Evolutionary conservation across 345 rosid species (phyloP).

Genomic region (Aethionema arabicum): DNA sequence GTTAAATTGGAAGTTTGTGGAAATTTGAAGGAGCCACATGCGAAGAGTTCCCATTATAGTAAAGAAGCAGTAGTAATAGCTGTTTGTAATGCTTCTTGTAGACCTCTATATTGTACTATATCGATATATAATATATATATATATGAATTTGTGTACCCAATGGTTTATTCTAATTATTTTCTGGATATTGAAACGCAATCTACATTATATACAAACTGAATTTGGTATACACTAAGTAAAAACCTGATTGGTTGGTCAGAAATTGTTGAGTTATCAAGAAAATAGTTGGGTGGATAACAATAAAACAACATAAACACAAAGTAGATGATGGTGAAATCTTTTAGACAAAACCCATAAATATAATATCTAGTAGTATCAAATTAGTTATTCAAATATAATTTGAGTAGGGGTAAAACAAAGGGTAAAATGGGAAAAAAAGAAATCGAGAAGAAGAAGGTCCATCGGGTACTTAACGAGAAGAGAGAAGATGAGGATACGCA

Average conservation of each 20-base stretch:
- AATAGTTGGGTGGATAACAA: conserved; percentile 4
- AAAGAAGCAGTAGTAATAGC: conserved; percentile 13
- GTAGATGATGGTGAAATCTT: conserved; percentile 28
- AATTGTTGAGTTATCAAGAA: conserved; percentile 26
- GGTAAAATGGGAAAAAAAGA: neutral
- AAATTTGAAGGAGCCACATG: conserved; percentile 29
- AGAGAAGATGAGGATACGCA: conserved; percentile 32
- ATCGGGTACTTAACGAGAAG: conserved; percentile 30
- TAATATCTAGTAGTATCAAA: too few relatives aligned
- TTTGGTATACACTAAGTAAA: neutral
- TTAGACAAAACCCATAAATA: conserved; percentile 24
- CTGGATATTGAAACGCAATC: neutral
- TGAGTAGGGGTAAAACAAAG: conserved; percentile 1
- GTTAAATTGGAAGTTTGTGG: conserved; percentile 21
- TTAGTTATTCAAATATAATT: too few relatives aligned
- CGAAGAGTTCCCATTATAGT: conserved; percentile 8
- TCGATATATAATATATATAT: conserved; percentile 2
- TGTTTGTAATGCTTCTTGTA: conserved; percentile 29
- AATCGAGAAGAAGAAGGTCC: conserved; percentile 20
- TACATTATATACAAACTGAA: neutral
- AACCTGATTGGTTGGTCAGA: conserved; percentile 12
- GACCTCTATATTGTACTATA: conserved; percentile 14
- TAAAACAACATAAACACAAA: conserved; percentile 18
- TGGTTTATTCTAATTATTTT: conserved; percentile 4
- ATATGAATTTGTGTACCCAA: neutral